Evolutionary conservation across 2,329 filamentous ascomycete species (phyloP).

Genomic region (Calonectria ilicicola): DNA sequence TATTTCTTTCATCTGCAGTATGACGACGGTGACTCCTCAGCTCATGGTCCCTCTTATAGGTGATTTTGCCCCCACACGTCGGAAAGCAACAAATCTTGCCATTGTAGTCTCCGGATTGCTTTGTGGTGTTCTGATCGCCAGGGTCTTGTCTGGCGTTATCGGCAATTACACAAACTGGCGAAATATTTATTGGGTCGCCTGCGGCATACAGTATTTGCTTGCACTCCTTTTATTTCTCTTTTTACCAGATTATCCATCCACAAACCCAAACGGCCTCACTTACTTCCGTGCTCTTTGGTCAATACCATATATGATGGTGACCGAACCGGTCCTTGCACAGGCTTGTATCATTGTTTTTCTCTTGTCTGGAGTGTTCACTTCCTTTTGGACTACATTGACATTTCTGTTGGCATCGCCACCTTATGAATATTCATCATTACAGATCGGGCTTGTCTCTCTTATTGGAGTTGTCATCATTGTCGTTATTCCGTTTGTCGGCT

Average conservation of each 20-base stretch:
- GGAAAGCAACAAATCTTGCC: conserved; percentile 76
- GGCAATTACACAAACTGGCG: conserved; percentile 82
- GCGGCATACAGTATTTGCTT: conserved; percentile 78
- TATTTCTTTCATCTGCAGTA: conserved; percentile 77
- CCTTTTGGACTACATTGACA: conserved; percentile 75
- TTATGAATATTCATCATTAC: conserved; percentile 74
- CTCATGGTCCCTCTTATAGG: conserved; percentile 85
- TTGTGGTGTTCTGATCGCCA: conserved; percentile 80
- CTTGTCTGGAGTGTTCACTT: conserved; percentile 63
- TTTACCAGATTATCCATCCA: conserved; percentile 85
- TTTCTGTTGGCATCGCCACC: conserved; percentile 80
- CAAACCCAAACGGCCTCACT: conserved; percentile 73
- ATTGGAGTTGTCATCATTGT: conserved; percentile 79
- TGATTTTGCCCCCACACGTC: conserved; percentile 79
- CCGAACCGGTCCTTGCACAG: conserved; percentile 77
- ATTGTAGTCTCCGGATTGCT: conserved; percentile 82
- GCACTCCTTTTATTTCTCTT: conserved; percentile 74
- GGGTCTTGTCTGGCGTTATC: conserved; percentile 80
- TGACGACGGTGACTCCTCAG: conserved; percentile 83
- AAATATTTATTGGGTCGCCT: conserved; percentile 81
- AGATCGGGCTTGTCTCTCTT: conserved; percentile 82
- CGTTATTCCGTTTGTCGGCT: conserved; percentile 76
- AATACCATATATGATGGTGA: conserved; percentile 73
- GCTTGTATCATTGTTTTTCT: conserved; percentile 75
- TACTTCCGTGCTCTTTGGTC: conserved; percentile 75